These are phyloP conservation scores for Pyrenochaeta sp. DNA, from an alignment of 2,329 filamentous ascomycete genomes.

Conservation along the genomic window DNA sequence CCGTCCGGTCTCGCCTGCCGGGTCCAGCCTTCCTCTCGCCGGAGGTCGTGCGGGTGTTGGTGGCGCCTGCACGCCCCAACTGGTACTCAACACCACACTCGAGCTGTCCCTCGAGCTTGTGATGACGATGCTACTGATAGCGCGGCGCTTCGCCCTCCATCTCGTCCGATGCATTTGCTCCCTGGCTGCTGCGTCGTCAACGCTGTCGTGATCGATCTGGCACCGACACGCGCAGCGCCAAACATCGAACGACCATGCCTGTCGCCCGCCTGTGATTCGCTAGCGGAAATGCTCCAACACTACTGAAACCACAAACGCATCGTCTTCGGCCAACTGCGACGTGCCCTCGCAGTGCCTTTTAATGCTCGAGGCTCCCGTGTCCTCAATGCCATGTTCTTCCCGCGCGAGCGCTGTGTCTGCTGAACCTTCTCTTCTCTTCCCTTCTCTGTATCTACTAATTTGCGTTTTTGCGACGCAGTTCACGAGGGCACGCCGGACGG, in stretches of 20 bases:
- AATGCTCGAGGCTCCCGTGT: conserved; percentile 40
- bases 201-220: background rate
- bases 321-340: conserved; percentile 41
- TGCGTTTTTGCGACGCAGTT: conserved; percentile 31
- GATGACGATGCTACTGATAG: background rate
- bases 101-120: conserved; percentile 3
- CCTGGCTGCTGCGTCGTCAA: no score
- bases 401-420: conserved; percentile 30
- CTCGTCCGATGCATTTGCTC: background rate
- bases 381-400: conserved; percentile 34
- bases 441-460: conserved; percentile 42
- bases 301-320: conserved; percentile 45
- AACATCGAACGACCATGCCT: conserved; percentile 34
- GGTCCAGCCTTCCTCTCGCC: conserved; percentile 17
- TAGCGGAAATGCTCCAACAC: conserved; percentile 36
- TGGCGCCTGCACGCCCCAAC: conserved; percentile 13
- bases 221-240: conserved; percentile 32
- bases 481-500: conserved; percentile 48
- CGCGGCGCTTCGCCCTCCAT: conserved; percentile 1
- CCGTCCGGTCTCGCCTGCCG: conserved; percentile 21
- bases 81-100: conserved; percentile 13
- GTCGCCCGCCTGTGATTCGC: conserved; percentile 37
- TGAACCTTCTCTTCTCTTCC: conserved; percentile 35
- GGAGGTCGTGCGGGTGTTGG: conserved; percentile 15
- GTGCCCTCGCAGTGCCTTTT: conserved; percentile 39